Evolutionary conservation across 768 basidiomycete species (phyloP), one percentile per base, ranked within the genome.

Genomic region (Mycena alexandri): DNA sequence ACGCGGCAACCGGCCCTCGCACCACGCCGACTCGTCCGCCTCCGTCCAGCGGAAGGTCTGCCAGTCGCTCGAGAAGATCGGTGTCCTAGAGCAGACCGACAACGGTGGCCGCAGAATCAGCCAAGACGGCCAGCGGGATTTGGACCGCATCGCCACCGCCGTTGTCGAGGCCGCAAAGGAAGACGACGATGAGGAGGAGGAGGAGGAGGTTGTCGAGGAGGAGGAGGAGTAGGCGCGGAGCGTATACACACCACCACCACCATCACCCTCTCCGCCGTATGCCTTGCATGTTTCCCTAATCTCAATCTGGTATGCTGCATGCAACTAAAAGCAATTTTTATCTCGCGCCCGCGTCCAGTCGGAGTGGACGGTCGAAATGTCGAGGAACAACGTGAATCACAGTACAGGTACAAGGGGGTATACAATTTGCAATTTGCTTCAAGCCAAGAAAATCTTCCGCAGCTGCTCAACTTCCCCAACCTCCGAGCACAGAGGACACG

Each of bases 51-150:
- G 96, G 78, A 96, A 93, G 83, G 84, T 98, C 73, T 95, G 96
- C 84, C 97, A 99, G 84, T 90, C 95, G 51, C 86, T 99, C 74
- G 97, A 98, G 88, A 98, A 97, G 88, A 98, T 99, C 77, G 96
- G 96, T 76, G 98, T 99, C 65, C 86, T 99, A 75, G 98, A 99
- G 85, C 87, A 92, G 82, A 89, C 93, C 67, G 90, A 93, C 48
- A 95, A 96, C 77, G 98, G 97, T 74, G 97, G 97, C 69, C 90
- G 98, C 76, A 90, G 94, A 84, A 97, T 99, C 79, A 91, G 90
- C 78, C 96, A 98, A 83, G 97, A 98, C 77, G 97, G 97, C 70
- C 93, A 95, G 82, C 91, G 96, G 75, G 96, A 98, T 79, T 85
- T 97, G 81, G 94, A 96, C 80, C 94, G 94, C 63, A 96, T 96